Evolutionary conservation across 306 rosid species (phyloP).

Genomic region (Quercus gilva): DNA sequence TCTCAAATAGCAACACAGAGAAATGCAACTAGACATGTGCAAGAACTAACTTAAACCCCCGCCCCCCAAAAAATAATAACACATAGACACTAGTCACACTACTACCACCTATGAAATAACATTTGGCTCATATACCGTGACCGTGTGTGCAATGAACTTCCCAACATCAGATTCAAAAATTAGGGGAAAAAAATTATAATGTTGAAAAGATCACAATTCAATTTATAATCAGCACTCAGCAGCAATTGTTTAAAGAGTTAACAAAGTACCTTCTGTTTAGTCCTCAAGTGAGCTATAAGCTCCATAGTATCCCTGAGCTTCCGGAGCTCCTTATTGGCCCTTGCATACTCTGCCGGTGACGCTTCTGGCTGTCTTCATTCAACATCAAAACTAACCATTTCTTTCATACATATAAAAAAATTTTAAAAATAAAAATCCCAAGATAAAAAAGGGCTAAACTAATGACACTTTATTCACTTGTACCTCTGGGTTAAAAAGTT

Average conservation of each 20-base stretch:
- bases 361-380: constrained; percentile 86
- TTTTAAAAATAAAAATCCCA: neutral
- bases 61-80: neutral
- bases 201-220: too few relatives aligned
- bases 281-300: constrained; percentile 64
- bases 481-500: too few relatives aligned
- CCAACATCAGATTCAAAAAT: neutral
- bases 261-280: constrained; percentile 65
- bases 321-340: constrained; percentile 89
- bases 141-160: too few relatives aligned
- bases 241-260: neutral
- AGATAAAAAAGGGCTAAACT: too few relatives aligned
- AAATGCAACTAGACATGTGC: neutral
- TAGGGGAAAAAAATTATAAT: too few relatives aligned
- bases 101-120: neutral
- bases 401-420: neutral
- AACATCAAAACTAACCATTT: constrained; percentile 32
- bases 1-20: neutral
- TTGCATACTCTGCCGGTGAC: constrained; percentile 71
- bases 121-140: too few relatives aligned
- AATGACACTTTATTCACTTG: too few relatives aligned
- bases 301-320: constrained; percentile 60
- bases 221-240: neutral
- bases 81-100: neutral
- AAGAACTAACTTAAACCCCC: neutral